phyloP scores from a whole-genome alignment of 1,284 basidiomycete species.

The Rhodotorula sp. region DNA sequence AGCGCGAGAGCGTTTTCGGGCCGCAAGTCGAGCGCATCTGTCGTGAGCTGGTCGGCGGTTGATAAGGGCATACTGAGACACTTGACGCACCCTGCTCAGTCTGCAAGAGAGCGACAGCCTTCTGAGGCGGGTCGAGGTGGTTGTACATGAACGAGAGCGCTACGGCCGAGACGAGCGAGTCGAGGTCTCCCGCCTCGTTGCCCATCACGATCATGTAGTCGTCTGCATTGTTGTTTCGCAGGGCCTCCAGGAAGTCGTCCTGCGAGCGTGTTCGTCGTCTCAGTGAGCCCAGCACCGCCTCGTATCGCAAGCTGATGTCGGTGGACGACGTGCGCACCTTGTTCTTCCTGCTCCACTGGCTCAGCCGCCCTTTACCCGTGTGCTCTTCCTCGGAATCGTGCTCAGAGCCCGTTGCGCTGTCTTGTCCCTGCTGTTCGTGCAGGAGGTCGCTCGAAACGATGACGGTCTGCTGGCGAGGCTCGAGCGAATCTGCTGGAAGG shows the following conservation, averaged over 20 bases:
- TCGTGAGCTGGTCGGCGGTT: slow-evolving; percentile 12
- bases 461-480: no score
- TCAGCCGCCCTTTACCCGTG: slow-evolving; percentile 14
- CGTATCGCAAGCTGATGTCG: background rate
- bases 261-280: slow-evolving; percentile 9
- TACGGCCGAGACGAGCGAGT: slow-evolving; percentile 37
- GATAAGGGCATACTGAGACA: background rate
- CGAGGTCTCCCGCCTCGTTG: slow-evolving; percentile 48
- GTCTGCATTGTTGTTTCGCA: slow-evolving; percentile 35
- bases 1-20: slow-evolving; percentile 49
- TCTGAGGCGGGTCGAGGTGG: slow-evolving; percentile 27
- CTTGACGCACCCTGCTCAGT: slow-evolving; percentile 28
- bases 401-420: no score
- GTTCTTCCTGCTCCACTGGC: slow-evolving; percentile 25
- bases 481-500: no score
- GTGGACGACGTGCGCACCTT: slow-evolving; percentile 5
- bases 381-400: background rate
- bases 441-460: no score
- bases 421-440: no score
- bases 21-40: slow-evolving; percentile 48
- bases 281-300: background rate
- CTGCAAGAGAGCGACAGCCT: slow-evolving; percentile 41
- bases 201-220: slow-evolving; percentile 50
- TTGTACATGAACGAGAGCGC: slow-evolving; percentile 23
- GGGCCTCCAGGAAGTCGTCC: slow-evolving; percentile 45